Base-by-base conservation (phyloP, 2,329 filamentous ascomycete genomes). In the Nemania abortiva region DNA sequence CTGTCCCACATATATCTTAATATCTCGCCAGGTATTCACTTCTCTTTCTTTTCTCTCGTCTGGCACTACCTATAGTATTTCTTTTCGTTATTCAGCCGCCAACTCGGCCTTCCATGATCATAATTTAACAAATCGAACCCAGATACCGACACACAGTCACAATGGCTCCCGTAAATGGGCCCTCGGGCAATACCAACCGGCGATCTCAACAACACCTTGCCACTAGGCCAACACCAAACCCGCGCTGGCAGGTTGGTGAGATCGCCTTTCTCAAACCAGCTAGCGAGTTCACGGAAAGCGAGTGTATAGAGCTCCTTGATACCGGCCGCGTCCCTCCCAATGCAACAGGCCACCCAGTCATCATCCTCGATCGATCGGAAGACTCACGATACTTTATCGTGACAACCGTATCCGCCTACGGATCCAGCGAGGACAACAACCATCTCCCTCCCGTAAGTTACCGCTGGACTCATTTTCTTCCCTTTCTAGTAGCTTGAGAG, bases 341-440 rank as follows among this genome's bases (percentile, higher is more conserved):
- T 0, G 79, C 80, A 0, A 76, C 76, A 1, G 57, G 67, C 29
- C 79, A 81, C 69, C 80, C 80, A 0, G 78, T 79, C 57, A 79
- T 82, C 52, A 74, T 82, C 55, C 72, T 82, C 6, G 66, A 70
- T 9, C 65, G 65, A 5, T 72, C 72, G 0, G 10, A 49, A 0
- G 55, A 73, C 39, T 61, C 54, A 4, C 64, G 37, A 11, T 59
- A 77, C 55, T 75, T 74, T 37, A 70, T 79, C 2, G 64, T 81
- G 56, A 77, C 75, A 0, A 77, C 79, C 0, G 73, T 81, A 29
- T 79, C 79, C 22, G 79, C 80, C 3, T 82, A 79, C 67, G 39
- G 58, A 10, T 77, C 76, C 1, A 66, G 70, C 6, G 34, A 63
- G 1, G 10, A 68, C 2, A 77, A 76, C 37, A 34, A 69, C 45